These are phyloP conservation scores for Neocallimastix lanati DNA, from an alignment of 192 early-diverging fungal genomes.

Conservation along the genomic window DNA sequence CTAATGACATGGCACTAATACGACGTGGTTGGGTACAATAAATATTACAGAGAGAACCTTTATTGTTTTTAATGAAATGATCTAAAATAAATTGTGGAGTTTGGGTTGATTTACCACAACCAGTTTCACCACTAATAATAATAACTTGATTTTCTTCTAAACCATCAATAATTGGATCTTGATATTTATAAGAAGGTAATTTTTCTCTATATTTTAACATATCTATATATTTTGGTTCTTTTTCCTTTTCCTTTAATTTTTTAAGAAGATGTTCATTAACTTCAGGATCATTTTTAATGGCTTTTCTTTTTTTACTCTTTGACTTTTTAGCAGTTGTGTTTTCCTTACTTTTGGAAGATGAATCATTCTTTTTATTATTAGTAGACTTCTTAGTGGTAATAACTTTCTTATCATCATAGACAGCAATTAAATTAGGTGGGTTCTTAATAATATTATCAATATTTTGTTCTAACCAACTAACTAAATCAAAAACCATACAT, in stretches of 20 bases:
- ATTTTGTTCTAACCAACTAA: slow-evolving; percentile 17
- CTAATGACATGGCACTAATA: slow-evolving; percentile 66
- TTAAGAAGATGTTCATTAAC: background rate
- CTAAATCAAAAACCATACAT: slow-evolving; percentile 22
- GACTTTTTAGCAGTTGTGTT: background rate
- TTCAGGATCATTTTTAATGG: background rate
- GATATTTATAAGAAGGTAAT: slow-evolving; percentile 40
- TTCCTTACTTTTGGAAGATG: background rate
- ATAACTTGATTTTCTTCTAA: slow-evolving; percentile 35
- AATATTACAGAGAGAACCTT: slow-evolving; percentile 21
- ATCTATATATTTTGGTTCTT: background rate
- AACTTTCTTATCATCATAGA: background rate
- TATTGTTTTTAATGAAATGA: slow-evolving; percentile 15
- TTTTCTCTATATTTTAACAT: slow-evolving; percentile 17
- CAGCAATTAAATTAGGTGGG: slow-evolving; percentile 3
- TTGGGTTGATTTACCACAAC: slow-evolving; percentile 55
- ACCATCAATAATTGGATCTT: slow-evolving; percentile 28
- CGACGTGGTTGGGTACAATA: slow-evolving; percentile 54
- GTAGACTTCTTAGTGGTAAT: background rate
- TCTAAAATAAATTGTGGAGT: slow-evolving; percentile 63
- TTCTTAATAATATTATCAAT: slow-evolving; percentile 4
- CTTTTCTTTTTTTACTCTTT: background rate
- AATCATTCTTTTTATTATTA: background rate
- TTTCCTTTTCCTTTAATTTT: background rate
- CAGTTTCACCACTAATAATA: slow-evolving; percentile 61